A percentile compares a stretch with the other conserved stretches of the same genome.
Conservation (phyloP, 176 grass and related monocot species). For the Otatea glauca region DNA sequence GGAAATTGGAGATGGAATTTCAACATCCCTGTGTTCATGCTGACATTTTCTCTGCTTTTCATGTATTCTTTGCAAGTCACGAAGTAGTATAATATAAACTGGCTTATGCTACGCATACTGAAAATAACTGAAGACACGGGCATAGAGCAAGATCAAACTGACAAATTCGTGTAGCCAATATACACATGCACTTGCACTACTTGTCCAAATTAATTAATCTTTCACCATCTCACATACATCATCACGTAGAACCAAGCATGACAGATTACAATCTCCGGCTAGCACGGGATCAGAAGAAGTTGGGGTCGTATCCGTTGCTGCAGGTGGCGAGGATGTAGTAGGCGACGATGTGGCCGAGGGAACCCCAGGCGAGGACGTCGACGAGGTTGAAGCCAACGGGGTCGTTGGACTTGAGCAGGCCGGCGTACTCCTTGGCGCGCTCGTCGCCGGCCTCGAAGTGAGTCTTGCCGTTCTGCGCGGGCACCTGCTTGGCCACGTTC, state of each 20-base stretch:
- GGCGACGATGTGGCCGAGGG: slow-evolving; percentile 91
- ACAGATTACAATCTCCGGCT: slow-evolving; percentile 31
- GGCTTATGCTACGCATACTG: background rate
- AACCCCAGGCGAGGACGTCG: slow-evolving; percentile 90
- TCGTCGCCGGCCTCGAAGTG: slow-evolving; percentile 95
- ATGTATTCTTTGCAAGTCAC: background rate
- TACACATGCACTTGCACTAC: slow-evolving; percentile 50
- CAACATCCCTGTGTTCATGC: slow-evolving; percentile 7
- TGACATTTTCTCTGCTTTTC: background rate
- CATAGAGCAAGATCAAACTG: slow-evolving; percentile 15
- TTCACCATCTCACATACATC: slow-evolving; percentile 41
- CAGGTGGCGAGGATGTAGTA: slow-evolving; percentile 99
- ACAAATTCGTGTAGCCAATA: slow-evolving; percentile 32
- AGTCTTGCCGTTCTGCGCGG: slow-evolving; percentile 89
- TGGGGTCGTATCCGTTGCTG: slow-evolving; percentile 97
- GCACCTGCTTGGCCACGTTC: slow-evolving; percentile 99
- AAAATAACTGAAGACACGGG: background rate
- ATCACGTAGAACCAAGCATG: slow-evolving; percentile 1
- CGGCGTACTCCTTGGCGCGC: slow-evolving; percentile 87
- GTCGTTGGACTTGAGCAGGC: slow-evolving; percentile 91
- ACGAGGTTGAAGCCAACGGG: slow-evolving; percentile 98
- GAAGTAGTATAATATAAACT: background rate
- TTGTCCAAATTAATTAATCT: slow-evolving; percentile 36
- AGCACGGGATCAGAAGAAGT: slow-evolving; percentile 62
- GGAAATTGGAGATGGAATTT: background rate